Conservation (phyloP, 1,284 basidiomycete species). For the Rhodofomes roseus region DNA sequence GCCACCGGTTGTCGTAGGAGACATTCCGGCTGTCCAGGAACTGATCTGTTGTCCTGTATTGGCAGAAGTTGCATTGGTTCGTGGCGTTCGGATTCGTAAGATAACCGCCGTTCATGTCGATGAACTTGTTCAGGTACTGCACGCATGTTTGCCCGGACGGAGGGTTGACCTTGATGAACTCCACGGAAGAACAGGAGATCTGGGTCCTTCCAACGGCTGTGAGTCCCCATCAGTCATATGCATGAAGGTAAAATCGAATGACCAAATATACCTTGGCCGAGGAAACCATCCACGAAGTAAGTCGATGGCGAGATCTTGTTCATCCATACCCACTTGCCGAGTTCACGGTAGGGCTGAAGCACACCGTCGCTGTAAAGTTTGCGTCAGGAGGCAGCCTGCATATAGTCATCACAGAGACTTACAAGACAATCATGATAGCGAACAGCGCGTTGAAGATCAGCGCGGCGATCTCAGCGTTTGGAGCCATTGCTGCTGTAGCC, state of each 20-base stretch:
- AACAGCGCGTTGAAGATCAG: slow-evolving; percentile 59
- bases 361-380: slow-evolving; percentile 47
- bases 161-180: slow-evolving; percentile 48
- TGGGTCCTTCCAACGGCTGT: slow-evolving; percentile 34
- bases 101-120: slow-evolving; percentile 57
- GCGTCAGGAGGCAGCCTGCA: background rate
- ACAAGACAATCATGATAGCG: slow-evolving; percentile 60
- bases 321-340: slow-evolving; percentile 84
- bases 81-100: slow-evolving; percentile 56
- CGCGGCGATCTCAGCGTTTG: slow-evolving; percentile 59
- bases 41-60: slow-evolving; percentile 46
- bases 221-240: background rate
- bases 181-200: slow-evolving; percentile 42
- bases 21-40: slow-evolving; percentile 57
- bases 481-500: slow-evolving; percentile 50
- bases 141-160: slow-evolving; percentile 61
- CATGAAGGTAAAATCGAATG: background rate
- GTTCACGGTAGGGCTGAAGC: slow-evolving; percentile 52
- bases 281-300: slow-evolving; percentile 55
- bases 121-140: slow-evolving; percentile 54
- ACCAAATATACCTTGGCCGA: slow-evolving; percentile 38
- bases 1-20: slow-evolving; percentile 53
- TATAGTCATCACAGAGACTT: slow-evolving; percentile 23
- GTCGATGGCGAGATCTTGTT: slow-evolving; percentile 75
- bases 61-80: slow-evolving; percentile 53